Conservation (phyloP, 768 basidiomycete genomes). For the Wakefieldia striispora region DNA sequence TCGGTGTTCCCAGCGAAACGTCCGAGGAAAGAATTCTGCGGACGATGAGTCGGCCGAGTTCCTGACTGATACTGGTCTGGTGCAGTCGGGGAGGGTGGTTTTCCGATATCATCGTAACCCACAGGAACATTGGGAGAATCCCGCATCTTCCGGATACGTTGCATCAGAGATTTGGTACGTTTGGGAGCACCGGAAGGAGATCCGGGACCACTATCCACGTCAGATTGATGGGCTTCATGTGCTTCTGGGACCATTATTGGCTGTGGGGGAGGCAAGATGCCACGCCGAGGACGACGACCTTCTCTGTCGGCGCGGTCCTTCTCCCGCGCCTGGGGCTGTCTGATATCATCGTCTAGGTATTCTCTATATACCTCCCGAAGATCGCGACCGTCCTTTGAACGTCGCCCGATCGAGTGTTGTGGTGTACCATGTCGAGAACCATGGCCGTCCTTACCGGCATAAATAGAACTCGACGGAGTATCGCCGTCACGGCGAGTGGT, state of each 20-base stretch:
- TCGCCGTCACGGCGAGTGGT: conserved; percentile 43
- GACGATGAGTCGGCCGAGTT: conserved; percentile 62
- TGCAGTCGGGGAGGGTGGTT: conserved; percentile 45
- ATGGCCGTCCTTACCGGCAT: conserved; percentile 59
- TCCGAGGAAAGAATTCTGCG: conserved; percentile 76
- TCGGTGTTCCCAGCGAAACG: conserved; percentile 49
- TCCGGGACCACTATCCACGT: conserved; percentile 36
- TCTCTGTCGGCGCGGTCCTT: conserved; percentile 37
- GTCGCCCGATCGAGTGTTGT: conserved; percentile 34
- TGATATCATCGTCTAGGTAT: conserved; percentile 40
- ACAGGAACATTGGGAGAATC: conserved; percentile 82
- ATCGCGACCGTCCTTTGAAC: conserved; percentile 51
- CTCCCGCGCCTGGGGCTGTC: conserved; percentile 24
- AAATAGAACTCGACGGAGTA: conserved; percentile 67
- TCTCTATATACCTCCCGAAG: conserved; percentile 45
- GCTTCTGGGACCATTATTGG: conserved; percentile 76
- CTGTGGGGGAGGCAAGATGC: conserved; percentile 71
- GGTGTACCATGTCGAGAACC: conserved; percentile 35
- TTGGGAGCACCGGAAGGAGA: conserved; percentile 53
- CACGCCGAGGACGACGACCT: conserved; percentile 43
- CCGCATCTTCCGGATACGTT: conserved; percentile 86
- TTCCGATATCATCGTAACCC: conserved; percentile 39
- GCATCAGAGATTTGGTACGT: conserved; percentile 81
- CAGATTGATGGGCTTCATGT: conserved; percentile 41
- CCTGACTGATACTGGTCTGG: conserved; percentile 27